phyloP scores from a whole-genome alignment of 495 filamentous ascomycete species.

The Penicillium manginii region DNA sequence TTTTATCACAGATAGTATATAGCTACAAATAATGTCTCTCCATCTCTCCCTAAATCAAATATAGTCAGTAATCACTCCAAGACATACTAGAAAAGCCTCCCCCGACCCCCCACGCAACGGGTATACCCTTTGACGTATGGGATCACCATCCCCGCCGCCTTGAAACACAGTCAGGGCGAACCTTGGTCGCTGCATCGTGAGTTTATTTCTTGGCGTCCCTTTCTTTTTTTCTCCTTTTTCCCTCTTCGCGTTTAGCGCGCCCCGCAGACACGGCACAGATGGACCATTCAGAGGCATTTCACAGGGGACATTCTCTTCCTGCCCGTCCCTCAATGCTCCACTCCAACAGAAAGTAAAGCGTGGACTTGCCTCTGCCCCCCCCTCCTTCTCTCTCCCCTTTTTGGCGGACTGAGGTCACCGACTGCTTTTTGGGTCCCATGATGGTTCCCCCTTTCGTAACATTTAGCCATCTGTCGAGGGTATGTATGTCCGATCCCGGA shows the following conservation, averaged over 20 bases:
- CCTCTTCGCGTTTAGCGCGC: slow-evolving; percentile 15
- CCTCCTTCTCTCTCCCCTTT: slow-evolving; percentile 1
- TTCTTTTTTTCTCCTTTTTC: slow-evolving; percentile 22
- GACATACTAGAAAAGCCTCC: neutral
- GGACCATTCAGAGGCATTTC: slow-evolving; percentile 21
- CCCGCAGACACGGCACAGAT: slow-evolving; percentile 34
- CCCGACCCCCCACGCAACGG: slow-evolving; percentile 32
- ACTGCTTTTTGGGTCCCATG: slow-evolving; percentile 32
- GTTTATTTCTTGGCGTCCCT: slow-evolving; percentile 40
- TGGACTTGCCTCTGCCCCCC: neutral
- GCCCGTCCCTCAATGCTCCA: neutral
- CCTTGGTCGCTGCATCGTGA: slow-evolving; percentile 42
- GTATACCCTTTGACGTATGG: slow-evolving; percentile 47
- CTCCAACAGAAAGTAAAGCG: neutral
- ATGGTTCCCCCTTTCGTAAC: slow-evolving; percentile 5
- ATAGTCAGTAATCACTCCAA: slow-evolving; percentile 10
- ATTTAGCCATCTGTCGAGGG: neutral
- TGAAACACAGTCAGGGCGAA: slow-evolving; percentile 45
- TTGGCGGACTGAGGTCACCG: slow-evolving; percentile 18
- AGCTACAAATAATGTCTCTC: too few relatives aligned
- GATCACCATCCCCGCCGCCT: slow-evolving; percentile 46
- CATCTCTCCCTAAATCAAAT: too few relatives aligned
- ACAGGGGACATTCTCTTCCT: slow-evolving; percentile 29
- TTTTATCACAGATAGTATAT: too few relatives aligned
- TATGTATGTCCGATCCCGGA: slow-evolving; percentile 38